Percentiles rank a stretch among this genome's conserved stretches.
phyloP scores from a whole-genome alignment of 179 eudicot genomes.

The Amaranthus tricolor region DNA sequence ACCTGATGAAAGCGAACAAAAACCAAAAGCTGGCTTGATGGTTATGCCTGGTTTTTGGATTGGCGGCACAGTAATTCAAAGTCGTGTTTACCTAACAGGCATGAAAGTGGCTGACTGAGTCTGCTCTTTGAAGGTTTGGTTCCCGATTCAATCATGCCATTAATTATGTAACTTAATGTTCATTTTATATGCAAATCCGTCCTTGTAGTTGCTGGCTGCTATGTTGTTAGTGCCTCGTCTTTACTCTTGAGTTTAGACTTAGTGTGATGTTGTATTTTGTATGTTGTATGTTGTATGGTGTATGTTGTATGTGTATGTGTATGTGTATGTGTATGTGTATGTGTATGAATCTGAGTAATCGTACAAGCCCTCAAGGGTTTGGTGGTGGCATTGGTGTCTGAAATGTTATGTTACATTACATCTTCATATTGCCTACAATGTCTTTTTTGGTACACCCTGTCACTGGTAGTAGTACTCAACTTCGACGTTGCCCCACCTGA shows the following conservation, averaged over 20 bases:
- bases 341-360: neutral
- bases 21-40: constrained; percentile 88
- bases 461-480: too few relatives aligned
- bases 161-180: constrained; percentile 20
- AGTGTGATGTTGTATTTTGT: constrained; percentile 7
- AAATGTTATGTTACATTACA: constrained; percentile 10
- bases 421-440: neutral
- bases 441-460: neutral
- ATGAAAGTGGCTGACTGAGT: constrained; percentile 62
- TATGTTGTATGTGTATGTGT: neutral
- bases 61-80: constrained; percentile 74
- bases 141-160: neutral
- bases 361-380: neutral
- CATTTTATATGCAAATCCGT: constrained; percentile 8
- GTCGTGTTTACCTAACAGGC: constrained; percentile 80
- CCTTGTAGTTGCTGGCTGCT: constrained; percentile 15
- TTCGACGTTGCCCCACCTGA: too few relatives aligned
- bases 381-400: constrained; percentile 3
- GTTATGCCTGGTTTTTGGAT: constrained; percentile 97
- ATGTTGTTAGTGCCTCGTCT: neutral
- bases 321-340: neutral
- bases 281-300: neutral
- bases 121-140: neutral
- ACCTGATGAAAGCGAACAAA: constrained; percentile 50
- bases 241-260: neutral